These are phyloP conservation scores for Alternaria ethzedia DNA, from an alignment of 2,329 filamentous ascomycete species.

Conservation along the genomic window DNA sequence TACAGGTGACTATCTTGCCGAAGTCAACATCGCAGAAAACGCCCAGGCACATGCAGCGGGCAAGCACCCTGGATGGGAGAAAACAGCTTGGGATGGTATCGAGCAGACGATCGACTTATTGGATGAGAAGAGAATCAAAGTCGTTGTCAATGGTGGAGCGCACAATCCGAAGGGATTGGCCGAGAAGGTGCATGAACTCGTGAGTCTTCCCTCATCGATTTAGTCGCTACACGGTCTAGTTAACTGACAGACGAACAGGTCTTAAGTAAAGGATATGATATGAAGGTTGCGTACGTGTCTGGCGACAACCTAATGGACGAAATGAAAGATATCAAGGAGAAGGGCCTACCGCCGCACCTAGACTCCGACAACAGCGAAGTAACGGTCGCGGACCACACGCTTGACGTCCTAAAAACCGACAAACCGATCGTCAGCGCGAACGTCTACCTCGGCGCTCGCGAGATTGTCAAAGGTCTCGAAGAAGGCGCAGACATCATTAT, in stretches of 20 bases:
- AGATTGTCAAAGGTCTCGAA: constrained; percentile 39
- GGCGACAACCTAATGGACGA: constrained; percentile 55
- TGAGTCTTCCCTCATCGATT: constrained; percentile 10
- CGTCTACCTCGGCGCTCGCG: constrained; percentile 59
- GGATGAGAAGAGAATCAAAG: constrained; percentile 58
- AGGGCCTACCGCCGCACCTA: constrained; percentile 51
- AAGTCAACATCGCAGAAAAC: constrained; percentile 57
- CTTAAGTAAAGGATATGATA: constrained; percentile 39
- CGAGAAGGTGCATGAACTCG: constrained; percentile 51
- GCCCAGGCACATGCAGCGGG: constrained; percentile 50
- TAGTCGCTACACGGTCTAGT: background rate
- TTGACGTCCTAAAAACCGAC: constrained; percentile 47
- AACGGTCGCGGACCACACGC: constrained; percentile 43
- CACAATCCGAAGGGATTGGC: constrained; percentile 62
- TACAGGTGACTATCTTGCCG: constrained; percentile 52
- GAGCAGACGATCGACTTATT: constrained; percentile 55
- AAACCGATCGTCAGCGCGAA: constrained; percentile 56
- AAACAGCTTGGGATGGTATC: constrained; percentile 58
- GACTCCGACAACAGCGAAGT: constrained; percentile 50
- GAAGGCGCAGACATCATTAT: constrained; percentile 46
- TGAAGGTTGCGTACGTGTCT: constrained; percentile 55
- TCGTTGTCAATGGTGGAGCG: constrained; percentile 64
- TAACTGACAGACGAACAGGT: constrained; percentile 28
- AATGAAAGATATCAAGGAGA: constrained; percentile 37
- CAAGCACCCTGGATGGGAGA: constrained; percentile 53